A percentile compares a stretch with the other conserved stretches of the same genome.
Conservation (phyloP, 176 grass and related monocot genomes). For the Lolium multiflorum region DNA sequence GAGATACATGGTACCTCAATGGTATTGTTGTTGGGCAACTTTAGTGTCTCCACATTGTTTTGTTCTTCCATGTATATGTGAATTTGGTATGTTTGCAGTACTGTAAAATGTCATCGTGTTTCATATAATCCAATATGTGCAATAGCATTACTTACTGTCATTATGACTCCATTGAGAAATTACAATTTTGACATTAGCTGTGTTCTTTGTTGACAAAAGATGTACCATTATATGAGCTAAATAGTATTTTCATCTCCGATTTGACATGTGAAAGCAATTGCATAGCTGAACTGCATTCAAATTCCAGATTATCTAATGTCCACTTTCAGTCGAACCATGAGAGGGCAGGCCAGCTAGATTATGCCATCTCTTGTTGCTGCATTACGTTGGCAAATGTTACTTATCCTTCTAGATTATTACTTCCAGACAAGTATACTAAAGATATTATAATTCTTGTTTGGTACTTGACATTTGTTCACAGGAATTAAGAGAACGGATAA, state of each 20-base stretch:
- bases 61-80: neutral
- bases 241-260: neutral
- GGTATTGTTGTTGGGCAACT: too few species aligned
- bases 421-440: neutral
- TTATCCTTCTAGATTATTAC: neutral
- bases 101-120: neutral
- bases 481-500: conserved; percentile 86
- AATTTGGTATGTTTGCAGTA: conserved; percentile 17
- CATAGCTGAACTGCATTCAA: conserved; percentile 16
- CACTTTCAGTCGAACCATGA: neutral
- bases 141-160: neutral
- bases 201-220: neutral
- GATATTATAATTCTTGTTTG: conserved; percentile 39
- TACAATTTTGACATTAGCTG: neutral
- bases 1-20: too few species aligned
- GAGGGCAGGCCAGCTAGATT: conserved; percentile 7
- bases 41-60: too few species aligned
- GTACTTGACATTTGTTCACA: conserved; percentile 35
- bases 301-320: neutral
- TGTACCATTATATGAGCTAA: too few species aligned
- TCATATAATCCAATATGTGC: neutral
- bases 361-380: conserved; percentile 22
- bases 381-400: neutral
- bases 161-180: neutral
- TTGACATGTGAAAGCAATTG: conserved; percentile 32